phyloP scores from a whole-genome alignment of 2,329 filamentous ascomycete species.

The Didymella sp. region DNA sequence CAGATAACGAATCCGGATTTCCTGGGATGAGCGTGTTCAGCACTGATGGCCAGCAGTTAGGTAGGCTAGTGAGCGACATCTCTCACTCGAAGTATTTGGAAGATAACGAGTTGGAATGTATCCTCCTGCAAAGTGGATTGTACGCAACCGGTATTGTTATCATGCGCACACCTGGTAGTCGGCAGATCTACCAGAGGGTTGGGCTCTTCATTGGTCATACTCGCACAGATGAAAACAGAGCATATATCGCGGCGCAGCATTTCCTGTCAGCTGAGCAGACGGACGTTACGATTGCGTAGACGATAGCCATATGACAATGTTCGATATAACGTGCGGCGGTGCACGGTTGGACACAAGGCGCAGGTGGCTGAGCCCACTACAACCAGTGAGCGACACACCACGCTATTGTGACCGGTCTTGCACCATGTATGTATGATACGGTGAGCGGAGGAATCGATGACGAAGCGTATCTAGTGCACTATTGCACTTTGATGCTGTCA shows the following conservation, averaged over 20 bases:
- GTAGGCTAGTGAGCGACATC: not conserved
- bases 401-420: not conserved
- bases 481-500: not conserved
- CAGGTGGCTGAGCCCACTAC: not conserved
- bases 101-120: not conserved
- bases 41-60: not conserved
- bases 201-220: not conserved
- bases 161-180: not conserved
- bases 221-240: not conserved
- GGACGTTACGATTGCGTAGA: not conserved
- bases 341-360: not conserved
- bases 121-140: not conserved
- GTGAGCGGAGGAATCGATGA: not conserved
- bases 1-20: not conserved
- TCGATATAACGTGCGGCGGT: not conserved
- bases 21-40: not conserved
- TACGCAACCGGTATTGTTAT: not conserved
- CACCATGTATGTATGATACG: not conserved
- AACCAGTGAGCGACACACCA: not conserved
- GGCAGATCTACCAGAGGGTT: not conserved
- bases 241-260: not conserved
- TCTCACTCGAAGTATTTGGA: not conserved
- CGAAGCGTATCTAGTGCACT: not conserved
- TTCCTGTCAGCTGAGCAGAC: not conserved
- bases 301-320: not conserved